Percentiles rank a stretch among this genome's conserved stretches.
These are phyloP conservation scores for Parathielavia appendiculata DNA, from an alignment of 495 filamentous ascomycete genomes.

Conservation along the genomic window DNA sequence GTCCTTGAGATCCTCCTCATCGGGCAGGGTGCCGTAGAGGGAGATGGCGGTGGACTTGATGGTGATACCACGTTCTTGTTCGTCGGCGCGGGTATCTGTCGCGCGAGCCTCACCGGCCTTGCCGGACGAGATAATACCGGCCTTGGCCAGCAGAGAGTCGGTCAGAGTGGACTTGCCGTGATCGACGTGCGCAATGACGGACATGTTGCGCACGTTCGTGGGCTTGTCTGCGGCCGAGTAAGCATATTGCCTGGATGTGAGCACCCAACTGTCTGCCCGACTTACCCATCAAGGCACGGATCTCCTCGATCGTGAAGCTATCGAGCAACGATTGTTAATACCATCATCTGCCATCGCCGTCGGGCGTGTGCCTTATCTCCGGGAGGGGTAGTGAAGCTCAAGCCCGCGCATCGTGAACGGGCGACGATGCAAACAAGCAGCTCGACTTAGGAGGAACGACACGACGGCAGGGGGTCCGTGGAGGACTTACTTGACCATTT, in stretches of 20 bases:
- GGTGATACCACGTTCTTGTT: slow-evolving; percentile 99
- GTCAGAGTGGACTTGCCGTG: slow-evolving; percentile 99
- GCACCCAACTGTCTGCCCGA: neutral
- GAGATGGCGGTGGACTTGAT: slow-evolving; percentile 99
- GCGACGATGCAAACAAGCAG: slow-evolving; percentile 23
- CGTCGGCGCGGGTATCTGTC: slow-evolving; percentile 94
- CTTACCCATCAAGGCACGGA: slow-evolving; percentile 78
- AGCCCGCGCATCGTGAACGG: neutral
- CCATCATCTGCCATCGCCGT: slow-evolving; percentile 10
- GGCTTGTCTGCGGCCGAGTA: slow-evolving; percentile 59
- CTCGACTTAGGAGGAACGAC: slow-evolving; percentile 12
- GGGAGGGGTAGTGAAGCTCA: slow-evolving; percentile 33
- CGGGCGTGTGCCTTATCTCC: slow-evolving; percentile 37
- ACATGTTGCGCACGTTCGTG: slow-evolving; percentile 97
- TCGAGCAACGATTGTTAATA: slow-evolving; percentile 33
- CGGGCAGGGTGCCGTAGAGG: slow-evolving; percentile 79
- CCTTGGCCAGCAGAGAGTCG: slow-evolving; percentile 97
- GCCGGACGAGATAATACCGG: slow-evolving; percentile 97
- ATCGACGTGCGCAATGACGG: slow-evolving; percentile 99
- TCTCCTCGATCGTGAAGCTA: slow-evolving; percentile 99
- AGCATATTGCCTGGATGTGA: slow-evolving; percentile 13
- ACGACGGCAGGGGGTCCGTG: slow-evolving; percentile 6
- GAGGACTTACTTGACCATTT: slow-evolving; percentile 97
- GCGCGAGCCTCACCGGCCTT: slow-evolving; percentile 94
- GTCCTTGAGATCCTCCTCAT: slow-evolving; percentile 89